Evolutionary conservation across 106 monocot species (phyloP).

Genomic region (Allium cepa): DNA sequence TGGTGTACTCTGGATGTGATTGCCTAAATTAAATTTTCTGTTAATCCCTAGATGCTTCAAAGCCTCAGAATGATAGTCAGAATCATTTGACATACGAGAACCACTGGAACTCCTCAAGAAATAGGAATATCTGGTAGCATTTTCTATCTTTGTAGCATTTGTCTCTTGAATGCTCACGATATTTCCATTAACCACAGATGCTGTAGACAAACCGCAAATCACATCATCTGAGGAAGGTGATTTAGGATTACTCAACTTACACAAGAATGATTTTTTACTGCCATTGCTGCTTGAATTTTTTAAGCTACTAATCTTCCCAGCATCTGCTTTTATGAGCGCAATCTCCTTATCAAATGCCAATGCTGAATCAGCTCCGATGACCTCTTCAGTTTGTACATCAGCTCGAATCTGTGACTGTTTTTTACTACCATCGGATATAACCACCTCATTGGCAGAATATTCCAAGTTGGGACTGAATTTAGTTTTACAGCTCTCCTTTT

Average conservation of each 20-base stretch:
- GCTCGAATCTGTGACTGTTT: neutral
- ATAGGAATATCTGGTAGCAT: neutral
- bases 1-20: neutral
- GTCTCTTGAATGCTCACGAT: neutral
- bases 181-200: neutral
- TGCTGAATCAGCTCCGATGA: neutral
- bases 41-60: too few relatives aligned
- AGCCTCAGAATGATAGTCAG: neutral
- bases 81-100: constrained; percentile 4
- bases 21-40: neutral
- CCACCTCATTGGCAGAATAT: neutral
- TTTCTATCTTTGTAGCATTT: neutral
- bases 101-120: constrained; percentile 8
- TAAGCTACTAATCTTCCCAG: neutral
- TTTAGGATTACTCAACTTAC: constrained; percentile 3
- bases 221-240: constrained; percentile 1
- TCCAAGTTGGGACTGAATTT: neutral
- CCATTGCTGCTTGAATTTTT: neutral
- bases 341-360: too few relatives aligned
- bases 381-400: constrained; percentile 1
- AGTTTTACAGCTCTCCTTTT: neutral
- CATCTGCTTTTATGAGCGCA: too few relatives aligned
- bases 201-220: neutral
- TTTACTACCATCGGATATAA: neutral
- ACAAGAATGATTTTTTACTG: neutral